phyloP scores from a whole-genome alignment of 1,139 yeast genomes.

The Zygosaccharomyces pseudobailii region DNA sequence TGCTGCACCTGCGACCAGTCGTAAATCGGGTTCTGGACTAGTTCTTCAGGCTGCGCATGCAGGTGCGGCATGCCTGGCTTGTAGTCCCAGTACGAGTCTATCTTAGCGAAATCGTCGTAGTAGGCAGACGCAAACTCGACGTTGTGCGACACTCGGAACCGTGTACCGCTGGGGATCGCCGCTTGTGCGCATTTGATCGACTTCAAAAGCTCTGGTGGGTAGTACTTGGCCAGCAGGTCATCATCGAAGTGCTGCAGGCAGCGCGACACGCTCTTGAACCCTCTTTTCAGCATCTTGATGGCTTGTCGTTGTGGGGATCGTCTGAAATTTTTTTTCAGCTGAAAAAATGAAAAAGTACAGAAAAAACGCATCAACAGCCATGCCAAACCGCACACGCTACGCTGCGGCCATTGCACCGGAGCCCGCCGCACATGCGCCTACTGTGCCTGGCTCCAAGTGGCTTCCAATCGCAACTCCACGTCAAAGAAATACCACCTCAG shows the following conservation, averaged over 20 bases:
- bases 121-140: conserved; percentile 56
- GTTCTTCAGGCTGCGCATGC: conserved; percentile 40
- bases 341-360: background rate
- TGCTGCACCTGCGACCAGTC: conserved; percentile 25
- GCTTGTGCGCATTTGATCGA: conserved; percentile 79
- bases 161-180: conserved; percentile 51
- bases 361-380: too few species aligned
- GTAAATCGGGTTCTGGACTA: conserved; percentile 35
- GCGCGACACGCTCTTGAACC: conserved; percentile 2
- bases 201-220: conserved; percentile 48
- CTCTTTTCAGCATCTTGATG: background rate
- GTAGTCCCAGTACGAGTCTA: conserved; percentile 56
- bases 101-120: conserved; percentile 53
- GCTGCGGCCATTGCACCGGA: too few species aligned
- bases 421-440: too few species aligned
- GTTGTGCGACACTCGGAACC: conserved; percentile 25
- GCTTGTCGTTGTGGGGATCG: background rate
- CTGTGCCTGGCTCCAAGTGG: too few species aligned
- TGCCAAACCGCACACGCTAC: too few species aligned
- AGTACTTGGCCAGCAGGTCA: conserved; percentile 25
- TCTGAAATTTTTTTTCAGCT: background rate
- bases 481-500: too few species aligned
- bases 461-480: too few species aligned
- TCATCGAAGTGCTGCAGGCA: conserved; percentile 17
- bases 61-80: conserved; percentile 39